These are phyloP conservation scores for Halophytophthora polymorphica DNA, from an alignment of 352 stramenopile genomes.

Conservation along the genomic window DNA sequence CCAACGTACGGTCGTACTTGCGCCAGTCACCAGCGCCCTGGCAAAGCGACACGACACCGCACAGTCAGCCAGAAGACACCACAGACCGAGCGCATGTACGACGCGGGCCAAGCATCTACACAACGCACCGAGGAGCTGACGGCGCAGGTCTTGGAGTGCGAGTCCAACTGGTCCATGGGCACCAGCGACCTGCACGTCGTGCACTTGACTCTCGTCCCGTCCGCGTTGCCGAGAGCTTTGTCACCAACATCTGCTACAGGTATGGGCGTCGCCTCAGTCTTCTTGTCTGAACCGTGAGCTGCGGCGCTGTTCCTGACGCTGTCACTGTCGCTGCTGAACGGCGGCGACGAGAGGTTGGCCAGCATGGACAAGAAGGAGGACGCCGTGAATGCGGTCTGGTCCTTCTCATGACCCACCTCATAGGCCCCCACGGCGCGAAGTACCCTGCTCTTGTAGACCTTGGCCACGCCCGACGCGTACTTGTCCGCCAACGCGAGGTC, in stretches of 20 bases:
- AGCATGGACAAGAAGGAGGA: slow-evolving; percentile 51
- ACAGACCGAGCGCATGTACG: neutral
- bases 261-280: slow-evolving; percentile 4
- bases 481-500: slow-evolving; percentile 53
- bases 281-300: slow-evolving; percentile 6
- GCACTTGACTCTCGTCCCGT: slow-evolving; percentile 52
- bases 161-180: slow-evolving; percentile 45
- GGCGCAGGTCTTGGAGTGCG: slow-evolving; percentile 61
- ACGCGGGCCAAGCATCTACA: neutral
- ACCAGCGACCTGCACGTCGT: slow-evolving; percentile 59
- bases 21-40: slow-evolving; percentile 42
- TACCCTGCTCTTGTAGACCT: slow-evolving; percentile 55
- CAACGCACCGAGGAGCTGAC: slow-evolving; percentile 36
- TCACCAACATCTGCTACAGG: slow-evolving; percentile 2
- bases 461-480: slow-evolving; percentile 62
- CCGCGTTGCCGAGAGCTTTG: slow-evolving; percentile 2
- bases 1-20: slow-evolving; percentile 62
- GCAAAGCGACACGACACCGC: neutral
- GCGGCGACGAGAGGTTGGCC: slow-evolving; percentile 13
- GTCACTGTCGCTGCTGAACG: slow-evolving; percentile 7
- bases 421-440: slow-evolving; percentile 20
- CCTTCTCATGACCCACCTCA: slow-evolving; percentile 9
- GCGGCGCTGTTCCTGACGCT: neutral
- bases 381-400: slow-evolving; percentile 40
- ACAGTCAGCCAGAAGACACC: neutral